phyloP scores from a whole-genome alignment of 1,284 basidiomycete species.

The Laetiporus sulphureus region DNA sequence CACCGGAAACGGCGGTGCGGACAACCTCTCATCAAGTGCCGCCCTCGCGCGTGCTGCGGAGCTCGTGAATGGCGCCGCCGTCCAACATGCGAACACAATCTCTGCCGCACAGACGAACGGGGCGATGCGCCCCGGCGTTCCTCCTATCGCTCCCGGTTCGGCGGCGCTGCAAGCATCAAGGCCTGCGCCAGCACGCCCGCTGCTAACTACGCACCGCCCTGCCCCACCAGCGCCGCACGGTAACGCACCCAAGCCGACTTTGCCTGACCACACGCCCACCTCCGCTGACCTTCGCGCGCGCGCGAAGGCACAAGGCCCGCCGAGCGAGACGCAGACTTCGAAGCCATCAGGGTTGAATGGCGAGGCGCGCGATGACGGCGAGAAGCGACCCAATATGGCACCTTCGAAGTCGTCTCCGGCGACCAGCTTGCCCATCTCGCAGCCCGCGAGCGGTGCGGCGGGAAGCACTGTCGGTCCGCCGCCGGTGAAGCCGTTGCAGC shows the following conservation, averaged over 20 bases:
- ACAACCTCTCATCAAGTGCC: constrained; percentile 31
- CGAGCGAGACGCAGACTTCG: constrained; percentile 26
- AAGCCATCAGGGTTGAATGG: constrained; percentile 27
- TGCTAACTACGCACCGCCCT: constrained; percentile 41
- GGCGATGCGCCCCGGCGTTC: constrained; percentile 25
- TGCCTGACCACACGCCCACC: constrained; percentile 51
- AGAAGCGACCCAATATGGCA: constrained; percentile 36
- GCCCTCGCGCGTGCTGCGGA: constrained; percentile 50
- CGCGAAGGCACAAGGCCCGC: constrained; percentile 48
- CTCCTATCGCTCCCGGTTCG: constrained; percentile 22
- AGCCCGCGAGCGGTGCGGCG: constrained; percentile 38
- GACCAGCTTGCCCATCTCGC: constrained; percentile 34
- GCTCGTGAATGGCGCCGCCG: constrained; percentile 55
- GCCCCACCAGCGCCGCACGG: constrained; percentile 37
- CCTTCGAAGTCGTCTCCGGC: constrained; percentile 54
- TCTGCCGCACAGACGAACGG: constrained; percentile 24
- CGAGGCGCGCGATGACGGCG: constrained; percentile 37
- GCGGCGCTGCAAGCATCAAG: constrained; percentile 37
- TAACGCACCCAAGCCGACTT: constrained; percentile 27
- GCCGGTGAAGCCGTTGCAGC: constrained; percentile 73
- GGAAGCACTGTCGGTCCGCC: constrained; percentile 47
- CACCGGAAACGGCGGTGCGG: constrained; percentile 31
- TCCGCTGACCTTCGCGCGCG: constrained; percentile 57
- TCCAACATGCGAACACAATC: constrained; percentile 35
- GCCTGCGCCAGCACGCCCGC: constrained; percentile 49